phyloP scores from a whole-genome alignment of 2,329 filamentous ascomycete species.

The Zymoseptoria crescenta region DNA sequence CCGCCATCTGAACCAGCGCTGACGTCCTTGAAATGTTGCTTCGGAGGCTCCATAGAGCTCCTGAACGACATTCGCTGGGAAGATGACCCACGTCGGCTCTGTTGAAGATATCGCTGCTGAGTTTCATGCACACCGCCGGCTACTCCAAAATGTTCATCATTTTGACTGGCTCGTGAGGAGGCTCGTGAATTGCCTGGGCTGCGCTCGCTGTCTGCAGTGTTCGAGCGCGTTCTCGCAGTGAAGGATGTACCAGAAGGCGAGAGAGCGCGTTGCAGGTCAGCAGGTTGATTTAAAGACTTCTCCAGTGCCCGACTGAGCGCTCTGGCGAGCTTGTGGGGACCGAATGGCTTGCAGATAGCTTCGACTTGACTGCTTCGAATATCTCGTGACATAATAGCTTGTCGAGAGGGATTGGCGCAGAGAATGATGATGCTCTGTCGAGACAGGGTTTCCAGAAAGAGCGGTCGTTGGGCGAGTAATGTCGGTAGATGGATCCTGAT shows the following conservation, averaged over 20 bases:
- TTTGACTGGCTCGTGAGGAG: neutral
- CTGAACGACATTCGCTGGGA: neutral
- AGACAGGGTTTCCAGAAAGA: constrained; percentile 9
- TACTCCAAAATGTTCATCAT: neutral
- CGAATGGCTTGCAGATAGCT: constrained; percentile 16
- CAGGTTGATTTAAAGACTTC: neutral
- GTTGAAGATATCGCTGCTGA: neutral
- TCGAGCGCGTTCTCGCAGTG: neutral
- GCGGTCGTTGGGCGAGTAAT: constrained; percentile 10
- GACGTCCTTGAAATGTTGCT: constrained; percentile 1
- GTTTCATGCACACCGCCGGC: neutral
- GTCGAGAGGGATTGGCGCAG: constrained; percentile 26
- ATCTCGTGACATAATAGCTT: constrained; percentile 16
- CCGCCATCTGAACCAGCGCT: constrained; percentile 6
- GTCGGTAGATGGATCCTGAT: constrained; percentile 14
- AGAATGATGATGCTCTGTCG: constrained; percentile 27
- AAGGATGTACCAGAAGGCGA: neutral
- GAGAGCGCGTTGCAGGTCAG: neutral
- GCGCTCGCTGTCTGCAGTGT: neutral
- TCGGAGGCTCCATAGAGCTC: neutral
- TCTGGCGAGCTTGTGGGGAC: constrained; percentile 16
- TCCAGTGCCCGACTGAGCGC: constrained; percentile 10
- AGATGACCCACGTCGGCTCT: neutral
- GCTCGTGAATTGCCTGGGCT: neutral
- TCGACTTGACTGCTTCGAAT: constrained; percentile 15